Percentiles rank a stretch among this genome's conserved stretches.
These are phyloP conservation scores for Artomyces pyxidatus DNA, from an alignment of 768 basidiomycete species.

Conservation along the genomic window DNA sequence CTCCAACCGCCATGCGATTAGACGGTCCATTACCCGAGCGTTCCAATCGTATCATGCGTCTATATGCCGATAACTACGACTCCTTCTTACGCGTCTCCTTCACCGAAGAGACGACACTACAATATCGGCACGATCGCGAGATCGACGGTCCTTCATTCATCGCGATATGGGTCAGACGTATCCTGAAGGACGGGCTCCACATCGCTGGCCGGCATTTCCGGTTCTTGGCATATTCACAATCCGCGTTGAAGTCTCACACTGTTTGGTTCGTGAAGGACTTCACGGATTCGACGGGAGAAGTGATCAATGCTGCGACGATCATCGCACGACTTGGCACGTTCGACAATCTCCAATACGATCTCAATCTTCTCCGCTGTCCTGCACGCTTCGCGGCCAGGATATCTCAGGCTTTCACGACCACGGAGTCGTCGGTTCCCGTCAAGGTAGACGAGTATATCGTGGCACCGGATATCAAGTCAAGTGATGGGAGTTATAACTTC, in stretches of 20 bases:
- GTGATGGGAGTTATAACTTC: constrained; percentile 35
- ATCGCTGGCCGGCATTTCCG: constrained; percentile 49
- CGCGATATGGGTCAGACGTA: constrained; percentile 35
- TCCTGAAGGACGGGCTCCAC: constrained; percentile 35
- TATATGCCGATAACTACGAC: constrained; percentile 38
- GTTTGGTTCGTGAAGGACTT: constrained; percentile 63
- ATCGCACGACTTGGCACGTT: constrained; percentile 51
- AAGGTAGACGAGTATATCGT: constrained; percentile 29
- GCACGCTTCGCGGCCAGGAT: constrained; percentile 66
- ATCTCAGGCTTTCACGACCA: constrained; percentile 69
- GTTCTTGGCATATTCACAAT: constrained; percentile 69
- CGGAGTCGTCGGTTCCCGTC: constrained; percentile 47
- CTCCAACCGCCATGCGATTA: constrained; percentile 45
- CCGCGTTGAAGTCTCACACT: constrained; percentile 50
- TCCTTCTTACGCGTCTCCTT: constrained; percentile 59
- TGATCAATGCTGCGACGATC: constrained; percentile 38
- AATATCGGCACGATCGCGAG: constrained; percentile 49
- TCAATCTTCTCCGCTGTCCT: constrained; percentile 43
- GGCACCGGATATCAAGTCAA: constrained; percentile 38
- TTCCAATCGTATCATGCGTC: constrained; percentile 54
- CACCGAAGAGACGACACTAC: constrained; percentile 47
- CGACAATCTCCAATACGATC: constrained; percentile 36
- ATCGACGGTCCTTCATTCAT: constrained; percentile 46
- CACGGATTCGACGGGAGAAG: constrained; percentile 18
- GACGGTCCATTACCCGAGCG: constrained; percentile 51